Conservation (phyloP, 768 basidiomycete genomes). For the Russula virescens region DNA sequence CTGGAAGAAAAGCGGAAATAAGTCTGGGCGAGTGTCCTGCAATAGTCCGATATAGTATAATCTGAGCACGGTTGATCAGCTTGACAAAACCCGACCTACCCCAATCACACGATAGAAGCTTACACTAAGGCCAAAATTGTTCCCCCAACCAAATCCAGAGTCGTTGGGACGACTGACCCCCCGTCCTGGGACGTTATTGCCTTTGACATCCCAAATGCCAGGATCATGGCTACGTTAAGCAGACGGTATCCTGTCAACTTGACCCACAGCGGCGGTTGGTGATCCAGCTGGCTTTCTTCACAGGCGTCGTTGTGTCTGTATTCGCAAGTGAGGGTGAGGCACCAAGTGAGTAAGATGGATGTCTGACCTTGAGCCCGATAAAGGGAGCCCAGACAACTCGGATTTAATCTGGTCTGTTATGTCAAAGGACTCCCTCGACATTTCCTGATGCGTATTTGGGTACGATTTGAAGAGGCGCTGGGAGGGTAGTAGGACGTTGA, state of each 20-base stretch:
- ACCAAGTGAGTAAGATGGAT: too few species aligned
- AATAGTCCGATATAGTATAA: not conserved
- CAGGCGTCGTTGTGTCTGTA: too few species aligned
- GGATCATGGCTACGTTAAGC: not conserved
- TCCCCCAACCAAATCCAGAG: not conserved
- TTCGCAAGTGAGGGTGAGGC: too few species aligned
- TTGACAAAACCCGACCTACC: not conserved
- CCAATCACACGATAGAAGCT: too few species aligned
- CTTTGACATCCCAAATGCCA: not conserved
- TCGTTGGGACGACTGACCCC: not conserved
- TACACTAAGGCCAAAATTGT: not conserved
- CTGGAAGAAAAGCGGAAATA: not conserved
- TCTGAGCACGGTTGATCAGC: not conserved
- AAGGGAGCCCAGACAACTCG: too few species aligned
- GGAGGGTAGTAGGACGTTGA: too few species aligned
- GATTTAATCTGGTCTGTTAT: too few species aligned
- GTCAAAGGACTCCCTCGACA: too few species aligned
- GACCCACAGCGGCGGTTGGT: not conserved
- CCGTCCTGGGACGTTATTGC: not conserved
- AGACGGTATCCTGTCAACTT: not conserved
- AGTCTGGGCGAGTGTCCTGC: not conserved
- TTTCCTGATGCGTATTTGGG: too few species aligned
- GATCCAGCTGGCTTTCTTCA: too few species aligned
- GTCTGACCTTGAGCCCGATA: too few species aligned
- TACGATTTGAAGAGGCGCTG: too few species aligned